Evolutionary conservation across 495 filamentous ascomycete genomes (phyloP), one percentile per base, ranked within the genome.

Genomic region (Lentithecium fluviatile): DNA sequence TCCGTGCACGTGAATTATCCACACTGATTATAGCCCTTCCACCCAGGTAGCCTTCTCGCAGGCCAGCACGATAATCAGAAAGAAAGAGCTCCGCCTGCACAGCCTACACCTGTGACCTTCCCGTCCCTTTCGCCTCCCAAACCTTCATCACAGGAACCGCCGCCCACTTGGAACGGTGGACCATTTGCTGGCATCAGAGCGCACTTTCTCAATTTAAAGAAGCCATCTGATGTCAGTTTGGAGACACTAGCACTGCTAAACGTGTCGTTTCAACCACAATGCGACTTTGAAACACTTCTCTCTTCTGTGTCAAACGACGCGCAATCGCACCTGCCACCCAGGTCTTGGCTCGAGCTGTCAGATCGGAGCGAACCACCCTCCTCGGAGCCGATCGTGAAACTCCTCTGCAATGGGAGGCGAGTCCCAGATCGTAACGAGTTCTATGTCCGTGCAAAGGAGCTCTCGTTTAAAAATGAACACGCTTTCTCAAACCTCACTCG

Each of bases 401-500:
- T 62, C n/a, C 74, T 83, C 71, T 76, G 73, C 58, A 84, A 84
- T 69, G 80, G 79, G 15, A 70, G 72, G 32, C 73, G 76, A 7
- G 75, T 74, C 34, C 82, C 81, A 6, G 60, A 73, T 11, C 76
- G 75, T 43, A 75, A 78, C 29, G 76, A 77, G 25, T 85, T 78
- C 62, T 77, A 81, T 24, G 38, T 69, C 19, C 69, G 79, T n/a
- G 64, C 72, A 5, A 74, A 67, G 19, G 85, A 88, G 62, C 67
- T 87, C 15, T 57, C 73, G 15, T 62, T 80, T 13, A 75, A 81
- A n/a, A 85, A 86, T 51, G 79, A 83, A 46, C 79, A 79, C 64
- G 80, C 77, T 0, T 88, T 82, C 64, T 69, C 79, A 4, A 78
- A 77, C 53, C 72, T 85, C 23, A 67, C 73, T 36, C 73, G 83